Conservation (phyloP, 2,329 filamentous ascomycete species). For the Fusarium luffae region DNA sequence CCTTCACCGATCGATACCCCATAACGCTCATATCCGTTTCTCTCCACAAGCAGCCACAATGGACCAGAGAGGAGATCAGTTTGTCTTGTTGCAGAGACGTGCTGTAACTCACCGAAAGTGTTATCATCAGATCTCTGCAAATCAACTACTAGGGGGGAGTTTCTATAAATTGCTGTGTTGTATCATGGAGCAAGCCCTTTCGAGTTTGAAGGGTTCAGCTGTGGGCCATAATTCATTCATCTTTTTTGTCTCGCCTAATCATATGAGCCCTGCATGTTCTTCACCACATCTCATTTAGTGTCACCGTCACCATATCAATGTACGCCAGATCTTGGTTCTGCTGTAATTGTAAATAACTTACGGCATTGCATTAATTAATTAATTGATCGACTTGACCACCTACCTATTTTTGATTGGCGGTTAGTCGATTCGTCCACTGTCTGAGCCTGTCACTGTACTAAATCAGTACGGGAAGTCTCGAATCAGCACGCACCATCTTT, state of each 20-base stretch:
- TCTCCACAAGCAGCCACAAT: slow-evolving; percentile 11
- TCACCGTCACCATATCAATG: slow-evolving; percentile 18
- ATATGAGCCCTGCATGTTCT: slow-evolving; percentile 39
- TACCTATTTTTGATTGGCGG: not conserved
- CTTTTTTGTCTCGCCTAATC: slow-evolving; percentile 16
- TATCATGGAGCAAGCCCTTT: not conserved
- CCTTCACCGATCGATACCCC: slow-evolving; percentile 8
- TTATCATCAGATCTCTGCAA: not conserved
- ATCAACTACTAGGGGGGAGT: not conserved
- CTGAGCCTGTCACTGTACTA: not conserved
- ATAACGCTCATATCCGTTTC: slow-evolving; percentile 7
- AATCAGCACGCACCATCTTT: slow-evolving; percentile 5
- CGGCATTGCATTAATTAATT: slow-evolving; percentile 10
- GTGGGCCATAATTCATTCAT: not conserved
- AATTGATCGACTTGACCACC: not conserved
- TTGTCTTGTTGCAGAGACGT: not conserved
- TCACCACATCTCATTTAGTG: slow-evolving; percentile 34
- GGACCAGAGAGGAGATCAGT: slow-evolving; percentile 4
- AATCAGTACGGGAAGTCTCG: slow-evolving; percentile 20
- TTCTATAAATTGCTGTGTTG: slow-evolving; percentile 21
- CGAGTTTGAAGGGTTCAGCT: not conserved
- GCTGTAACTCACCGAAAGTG: slow-evolving; percentile 16
- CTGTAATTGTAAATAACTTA: not conserved
- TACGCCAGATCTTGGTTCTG: slow-evolving; percentile 18
- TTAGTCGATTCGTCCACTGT: slow-evolving; percentile 14